Evolutionary conservation across 306 rosid genomes (phyloP).

Genomic region (Pterocarpus santalinus): DNA sequence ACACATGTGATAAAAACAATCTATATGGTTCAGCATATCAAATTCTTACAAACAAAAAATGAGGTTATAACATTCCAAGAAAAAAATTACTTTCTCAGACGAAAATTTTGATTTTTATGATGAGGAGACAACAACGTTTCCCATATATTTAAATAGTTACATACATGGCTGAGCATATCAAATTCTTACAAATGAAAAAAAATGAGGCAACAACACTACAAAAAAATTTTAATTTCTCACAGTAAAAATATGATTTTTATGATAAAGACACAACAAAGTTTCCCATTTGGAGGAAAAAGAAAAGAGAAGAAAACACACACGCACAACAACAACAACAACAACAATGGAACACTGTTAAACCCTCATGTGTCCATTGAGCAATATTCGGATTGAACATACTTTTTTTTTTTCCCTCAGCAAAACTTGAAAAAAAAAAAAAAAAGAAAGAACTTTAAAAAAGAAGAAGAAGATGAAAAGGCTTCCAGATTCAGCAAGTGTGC

Average conservation of each 20-base stretch:
- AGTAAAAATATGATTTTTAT: background rate
- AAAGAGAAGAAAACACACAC: background rate
- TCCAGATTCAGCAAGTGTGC: background rate
- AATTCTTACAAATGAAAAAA: background rate
- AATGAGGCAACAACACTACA: background rate
- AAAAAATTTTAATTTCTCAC: background rate
- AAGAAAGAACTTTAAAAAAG: background rate
- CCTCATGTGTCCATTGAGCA: conserved; percentile 1
- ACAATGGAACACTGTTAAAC: background rate
- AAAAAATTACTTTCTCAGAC: background rate
- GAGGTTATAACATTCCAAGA: background rate
- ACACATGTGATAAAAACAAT: background rate
- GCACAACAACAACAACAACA: background rate
- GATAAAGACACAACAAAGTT: background rate
- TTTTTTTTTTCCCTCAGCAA: background rate
- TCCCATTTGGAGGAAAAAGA: background rate
- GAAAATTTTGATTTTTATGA: background rate
- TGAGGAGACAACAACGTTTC: background rate
- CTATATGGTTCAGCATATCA: background rate
- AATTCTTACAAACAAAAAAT: background rate
- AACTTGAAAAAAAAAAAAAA: background rate
- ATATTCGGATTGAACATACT: background rate
- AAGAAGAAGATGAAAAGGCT: background rate
- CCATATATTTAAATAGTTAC: no score
- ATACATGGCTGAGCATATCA: no score